Conservation (phyloP, 345 rosid genomes). For the Hibiscus syriacus region DNA sequence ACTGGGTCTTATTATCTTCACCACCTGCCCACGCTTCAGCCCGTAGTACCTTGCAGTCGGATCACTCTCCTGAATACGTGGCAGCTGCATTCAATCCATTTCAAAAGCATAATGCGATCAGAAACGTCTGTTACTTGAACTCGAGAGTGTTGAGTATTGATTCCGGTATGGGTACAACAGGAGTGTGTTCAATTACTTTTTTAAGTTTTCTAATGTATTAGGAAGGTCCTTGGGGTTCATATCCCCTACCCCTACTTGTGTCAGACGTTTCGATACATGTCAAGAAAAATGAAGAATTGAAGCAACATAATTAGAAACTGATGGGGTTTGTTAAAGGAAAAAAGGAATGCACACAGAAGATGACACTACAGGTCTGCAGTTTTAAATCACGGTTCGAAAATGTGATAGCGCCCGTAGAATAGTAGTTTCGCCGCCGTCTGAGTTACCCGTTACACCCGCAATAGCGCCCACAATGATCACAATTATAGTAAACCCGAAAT, state of each 20-base stretch:
- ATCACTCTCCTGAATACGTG: conserved; percentile 58
- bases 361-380: no score
- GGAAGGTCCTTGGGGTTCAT: neutral
- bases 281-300: neutral
- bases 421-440: no score
- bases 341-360: no score
- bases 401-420: no score
- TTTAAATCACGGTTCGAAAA: no score
- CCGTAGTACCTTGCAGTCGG: conserved; percentile 65
- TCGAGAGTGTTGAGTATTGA: neutral
- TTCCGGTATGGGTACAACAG: neutral
- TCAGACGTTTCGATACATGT: neutral
- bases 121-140: neutral
- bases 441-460: no score
- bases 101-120: neutral
- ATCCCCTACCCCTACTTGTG: neutral
- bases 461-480: no score
- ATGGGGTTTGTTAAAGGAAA: no score
- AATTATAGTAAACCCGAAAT: no score
- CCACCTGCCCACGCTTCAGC: conserved; percentile 64
- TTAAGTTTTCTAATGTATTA: neutral
- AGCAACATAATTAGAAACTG: no score
- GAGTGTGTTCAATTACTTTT: neutral
- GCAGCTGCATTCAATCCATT: conserved; percentile 34
- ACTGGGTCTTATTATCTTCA: conserved; percentile 63